Conservation (phyloP, 2,329 filamentous ascomycete species). For the Penicillium sp. region DNA sequence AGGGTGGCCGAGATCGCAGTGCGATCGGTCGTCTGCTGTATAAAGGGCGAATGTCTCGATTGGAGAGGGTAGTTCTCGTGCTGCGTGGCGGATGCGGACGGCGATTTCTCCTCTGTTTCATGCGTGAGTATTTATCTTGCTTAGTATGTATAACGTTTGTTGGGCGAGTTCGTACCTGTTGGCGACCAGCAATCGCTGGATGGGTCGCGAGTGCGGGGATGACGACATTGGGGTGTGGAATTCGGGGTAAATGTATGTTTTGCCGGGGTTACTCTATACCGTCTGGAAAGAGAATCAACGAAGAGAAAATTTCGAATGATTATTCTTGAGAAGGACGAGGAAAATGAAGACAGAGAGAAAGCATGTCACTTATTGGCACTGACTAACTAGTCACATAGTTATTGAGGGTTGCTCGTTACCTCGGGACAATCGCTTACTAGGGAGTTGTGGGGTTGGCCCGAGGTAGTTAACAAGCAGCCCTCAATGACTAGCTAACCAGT, state of each 20-base stretch:
- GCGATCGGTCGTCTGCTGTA: constrained; percentile 53
- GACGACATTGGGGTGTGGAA: constrained; percentile 18
- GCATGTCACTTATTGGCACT: too few relatives aligned
- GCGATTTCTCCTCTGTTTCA: constrained; percentile 60
- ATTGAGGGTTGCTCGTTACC: too few relatives aligned
- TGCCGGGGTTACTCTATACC: too few relatives aligned
- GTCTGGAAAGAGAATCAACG: too few relatives aligned
- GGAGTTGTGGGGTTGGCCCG: too few relatives aligned
- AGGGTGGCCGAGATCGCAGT: constrained; percentile 49
- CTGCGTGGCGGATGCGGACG: constrained; percentile 56
- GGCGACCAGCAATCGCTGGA: constrained; percentile 52
- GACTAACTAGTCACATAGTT: too few relatives aligned
- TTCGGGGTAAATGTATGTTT: constrained; percentile 4
- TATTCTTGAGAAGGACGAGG: background rate
- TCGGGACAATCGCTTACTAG: too few relatives aligned
- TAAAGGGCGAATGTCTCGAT: constrained; percentile 57
- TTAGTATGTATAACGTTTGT: background rate
- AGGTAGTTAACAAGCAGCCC: too few relatives aligned
- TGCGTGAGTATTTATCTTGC: background rate
- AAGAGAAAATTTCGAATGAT: background rate
- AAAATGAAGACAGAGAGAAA: too few relatives aligned
- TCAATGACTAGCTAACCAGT: too few relatives aligned
- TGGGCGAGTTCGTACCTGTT: constrained; percentile 44
- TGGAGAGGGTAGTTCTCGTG: constrained; percentile 51
- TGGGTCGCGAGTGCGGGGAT: constrained; percentile 31